Evolutionary conservation across 495 filamentous ascomycete species (phyloP).

Genomic region (Podospora conica): DNA sequence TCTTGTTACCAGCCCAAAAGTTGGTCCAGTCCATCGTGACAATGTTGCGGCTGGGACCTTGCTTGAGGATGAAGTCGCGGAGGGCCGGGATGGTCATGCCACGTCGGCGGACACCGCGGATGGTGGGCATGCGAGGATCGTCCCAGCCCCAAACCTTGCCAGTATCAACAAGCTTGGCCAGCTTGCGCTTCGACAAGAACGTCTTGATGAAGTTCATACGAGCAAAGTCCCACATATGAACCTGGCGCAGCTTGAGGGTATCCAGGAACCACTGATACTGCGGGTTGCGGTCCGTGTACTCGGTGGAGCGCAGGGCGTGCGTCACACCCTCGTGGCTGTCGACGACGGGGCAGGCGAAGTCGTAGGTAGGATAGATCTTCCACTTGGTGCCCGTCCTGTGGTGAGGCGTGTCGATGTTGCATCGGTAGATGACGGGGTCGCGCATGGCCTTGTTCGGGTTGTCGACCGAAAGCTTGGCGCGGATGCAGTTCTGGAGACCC

Average conservation of each 20-base stretch:
- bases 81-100: slow-evolving; percentile 88
- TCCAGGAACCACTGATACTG: slow-evolving; percentile 97
- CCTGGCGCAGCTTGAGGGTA: slow-evolving; percentile 73
- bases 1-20: slow-evolving; percentile 95
- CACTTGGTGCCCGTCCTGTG: slow-evolving; percentile 84
- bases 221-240: slow-evolving; percentile 96
- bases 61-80: slow-evolving; percentile 87
- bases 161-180: slow-evolving; percentile 84
- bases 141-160: slow-evolving; percentile 91
- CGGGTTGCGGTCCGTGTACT: slow-evolving; percentile 95
- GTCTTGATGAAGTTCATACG: slow-evolving; percentile 84
- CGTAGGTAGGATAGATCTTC: slow-evolving; percentile 96
- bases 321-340: slow-evolving; percentile 90
- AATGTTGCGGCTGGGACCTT: slow-evolving; percentile 83
- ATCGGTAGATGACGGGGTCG: slow-evolving; percentile 93
- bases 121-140: slow-evolving; percentile 90
- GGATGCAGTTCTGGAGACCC: slow-evolving; percentile 75
- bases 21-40: slow-evolving; percentile 85
- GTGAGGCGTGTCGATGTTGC: slow-evolving; percentile 65
- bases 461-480: slow-evolving; percentile 80
- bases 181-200: slow-evolving; percentile 75
- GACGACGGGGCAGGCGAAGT: slow-evolving; percentile 87
- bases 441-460: slow-evolving; percentile 81
- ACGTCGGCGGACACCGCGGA: slow-evolving; percentile 79
- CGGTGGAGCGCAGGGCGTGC: slow-evolving; percentile 89